Evolutionary conservation across 2,329 filamentous ascomycete species (phyloP), one percentile per base, ranked within the genome.

Genomic region (Arthrobotrys musiformis): DNA sequence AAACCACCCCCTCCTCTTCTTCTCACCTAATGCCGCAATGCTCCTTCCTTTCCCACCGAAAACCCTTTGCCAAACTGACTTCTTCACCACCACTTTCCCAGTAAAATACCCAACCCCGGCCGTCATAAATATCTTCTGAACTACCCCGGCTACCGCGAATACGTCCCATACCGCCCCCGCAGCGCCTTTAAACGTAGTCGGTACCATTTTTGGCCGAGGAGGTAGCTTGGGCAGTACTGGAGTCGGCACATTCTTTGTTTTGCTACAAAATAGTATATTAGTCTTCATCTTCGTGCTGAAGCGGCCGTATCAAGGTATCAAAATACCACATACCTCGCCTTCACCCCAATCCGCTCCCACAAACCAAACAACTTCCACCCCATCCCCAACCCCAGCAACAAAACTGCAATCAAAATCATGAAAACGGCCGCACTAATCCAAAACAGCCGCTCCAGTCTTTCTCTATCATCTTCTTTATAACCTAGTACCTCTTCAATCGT

Each of bases 71-170:
- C 69, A 73, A 40, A 17, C 7, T 4, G 17, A 33, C 52, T 52
- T 73, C 4, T 52, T n/a, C 4, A 8, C 8, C 11, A 9, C 58
- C 22, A 52, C 24, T 48, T 22, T 60, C n/a, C 33, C 44, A 17
- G 60, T 50, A 4, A 72, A 5, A 52, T 50, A 56, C 19, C 60
- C 50, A 2, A 73, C n/a, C n/a, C 69, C 69, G 7, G 50, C 13
- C 6, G 60, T 50, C 22, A 40, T 44, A 30, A 66, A 40, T 7
- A 30, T 4, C 28, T 66, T 52, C 7, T 22, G 37, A 26, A 48
- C 0, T 13, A 48, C 40, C 24, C 35, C 24, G 24, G 26, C 24
- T 2, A 4, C 28, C 4, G 4, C 15, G 15, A 30, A 62, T 17
- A 40, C 9, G 4, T 28, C 28, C 33, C 1, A 61, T 6, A 24